Percentiles rank a stretch among this genome's conserved stretches.
These are phyloP conservation scores for Globisporangium spiculum DNA, from an alignment of 352 stramenopile genomes.

Conservation along the genomic window DNA sequence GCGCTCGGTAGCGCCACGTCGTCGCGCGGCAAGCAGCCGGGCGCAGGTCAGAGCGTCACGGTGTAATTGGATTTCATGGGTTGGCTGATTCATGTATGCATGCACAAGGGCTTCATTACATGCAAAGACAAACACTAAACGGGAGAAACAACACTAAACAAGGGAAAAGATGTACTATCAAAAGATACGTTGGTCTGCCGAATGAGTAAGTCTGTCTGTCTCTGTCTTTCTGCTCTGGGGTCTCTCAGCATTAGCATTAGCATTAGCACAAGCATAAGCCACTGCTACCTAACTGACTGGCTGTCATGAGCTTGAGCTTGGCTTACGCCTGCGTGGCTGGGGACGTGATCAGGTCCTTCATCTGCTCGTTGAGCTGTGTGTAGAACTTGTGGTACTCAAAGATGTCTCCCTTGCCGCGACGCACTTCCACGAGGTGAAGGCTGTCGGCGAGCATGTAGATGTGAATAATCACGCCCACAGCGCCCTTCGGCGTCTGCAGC, in stretches of 20 bases:
- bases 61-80: conserved; percentile 28
- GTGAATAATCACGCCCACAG: conserved; percentile 87
- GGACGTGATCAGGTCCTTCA: conserved; percentile 78
- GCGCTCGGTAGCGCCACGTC: conserved; percentile 43
- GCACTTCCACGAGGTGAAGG: conserved; percentile 86
- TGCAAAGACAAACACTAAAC: not conserved
- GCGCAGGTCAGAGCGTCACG: conserved; percentile 26
- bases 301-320: not conserved
- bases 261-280: not conserved
- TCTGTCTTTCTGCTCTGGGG: not conserved
- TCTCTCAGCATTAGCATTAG: not conserved
- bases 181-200: conserved; percentile 3
- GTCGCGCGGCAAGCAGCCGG: conserved; percentile 17
- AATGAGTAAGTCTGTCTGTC: not conserved
- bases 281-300: not conserved
- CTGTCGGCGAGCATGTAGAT: conserved; percentile 87
- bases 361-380: conserved; percentile 85
- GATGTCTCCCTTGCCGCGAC: conserved; percentile 88
- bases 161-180: conserved; percentile 16
- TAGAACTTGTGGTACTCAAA: conserved; percentile 92
- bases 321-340: not conserved
- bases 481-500: conserved; percentile 83
- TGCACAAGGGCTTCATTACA: not conserved
- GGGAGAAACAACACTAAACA: not conserved
- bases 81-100: not conserved